Conservation (phyloP, 805 yeast genomes). For the Candida quercuum region DNA sequence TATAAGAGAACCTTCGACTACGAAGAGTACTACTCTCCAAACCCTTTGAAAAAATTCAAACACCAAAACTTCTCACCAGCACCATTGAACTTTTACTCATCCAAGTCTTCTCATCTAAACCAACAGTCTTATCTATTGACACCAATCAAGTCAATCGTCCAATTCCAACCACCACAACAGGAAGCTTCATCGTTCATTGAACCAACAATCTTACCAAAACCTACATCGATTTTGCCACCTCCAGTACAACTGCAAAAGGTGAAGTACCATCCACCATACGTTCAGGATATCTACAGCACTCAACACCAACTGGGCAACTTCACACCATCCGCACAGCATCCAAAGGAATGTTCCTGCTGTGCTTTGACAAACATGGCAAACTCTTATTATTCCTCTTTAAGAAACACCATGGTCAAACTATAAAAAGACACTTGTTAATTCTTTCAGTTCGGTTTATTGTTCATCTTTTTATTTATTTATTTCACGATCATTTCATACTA, state of each 20-base stretch:
- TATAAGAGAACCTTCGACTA: neutral
- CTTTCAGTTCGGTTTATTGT: neutral
- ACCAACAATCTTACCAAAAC: neutral
- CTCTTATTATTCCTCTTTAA: conserved; percentile 9
- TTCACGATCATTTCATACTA: too few relatives aligned
- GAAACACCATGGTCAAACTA: conserved; percentile 1
- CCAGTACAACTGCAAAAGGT: neutral
- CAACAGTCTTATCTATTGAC: neutral
- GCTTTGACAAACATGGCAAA: conserved; percentile 17
- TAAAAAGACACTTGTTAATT: neutral
- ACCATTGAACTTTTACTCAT: neutral
- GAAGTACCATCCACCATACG: neutral
- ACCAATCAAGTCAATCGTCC: neutral
- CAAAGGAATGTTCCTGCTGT: conserved; percentile 10
- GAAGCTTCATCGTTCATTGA: neutral
- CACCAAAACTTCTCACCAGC: too few relatives aligned
- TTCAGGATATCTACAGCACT: too few relatives aligned
- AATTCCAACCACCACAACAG: too few relatives aligned
- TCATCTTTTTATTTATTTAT: neutral
- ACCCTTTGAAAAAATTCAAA: too few relatives aligned
- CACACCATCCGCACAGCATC: conserved; percentile 4
- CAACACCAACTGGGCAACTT: too few relatives aligned
- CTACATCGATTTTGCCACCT: too few relatives aligned
- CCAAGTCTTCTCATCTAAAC: neutral
- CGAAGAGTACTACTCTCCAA: too few relatives aligned